phyloP scores from a whole-genome alignment of 345 rosid genomes.

The Turnera subulata region DNA sequence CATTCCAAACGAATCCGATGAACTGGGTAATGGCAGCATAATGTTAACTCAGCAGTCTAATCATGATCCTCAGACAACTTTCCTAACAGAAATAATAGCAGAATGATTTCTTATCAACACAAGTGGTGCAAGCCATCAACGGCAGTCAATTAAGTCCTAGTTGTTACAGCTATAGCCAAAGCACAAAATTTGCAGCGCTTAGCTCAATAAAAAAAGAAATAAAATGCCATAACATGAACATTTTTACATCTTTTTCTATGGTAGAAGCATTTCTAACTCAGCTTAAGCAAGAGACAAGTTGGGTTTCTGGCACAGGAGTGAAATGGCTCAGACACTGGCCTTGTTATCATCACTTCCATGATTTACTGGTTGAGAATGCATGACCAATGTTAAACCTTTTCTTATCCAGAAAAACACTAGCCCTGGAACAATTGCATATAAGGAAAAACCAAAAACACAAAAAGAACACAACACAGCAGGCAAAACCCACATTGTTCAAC shows the following conservation, averaged over 20 bases:
- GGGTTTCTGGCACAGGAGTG: background rate
- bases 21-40: constrained; percentile 54
- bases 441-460: no score
- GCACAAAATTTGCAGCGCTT: background rate
- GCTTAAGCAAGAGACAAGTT: background rate
- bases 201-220: constrained; percentile 3
- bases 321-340: no score
- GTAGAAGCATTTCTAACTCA: no score
- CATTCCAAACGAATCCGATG: constrained; percentile 97
- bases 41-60: constrained; percentile 30
- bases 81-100: constrained; percentile 25
- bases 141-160: constrained; percentile 13
- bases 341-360: background rate
- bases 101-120: constrained; percentile 24
- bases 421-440: no score
- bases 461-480: no score
- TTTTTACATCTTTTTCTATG: no score
- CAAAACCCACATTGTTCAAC: background rate
- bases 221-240: no score
- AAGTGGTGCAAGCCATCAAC: constrained; percentile 21
- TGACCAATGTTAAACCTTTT: no score
- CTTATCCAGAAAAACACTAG: no score
- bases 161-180: background rate
- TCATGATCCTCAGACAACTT: constrained; percentile 26
- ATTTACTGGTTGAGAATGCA: no score